Percentiles rank a stretch among this genome's conserved stretches.
phyloP scores from a whole-genome alignment of 805 yeast species.

The Candida germanica region DNA sequence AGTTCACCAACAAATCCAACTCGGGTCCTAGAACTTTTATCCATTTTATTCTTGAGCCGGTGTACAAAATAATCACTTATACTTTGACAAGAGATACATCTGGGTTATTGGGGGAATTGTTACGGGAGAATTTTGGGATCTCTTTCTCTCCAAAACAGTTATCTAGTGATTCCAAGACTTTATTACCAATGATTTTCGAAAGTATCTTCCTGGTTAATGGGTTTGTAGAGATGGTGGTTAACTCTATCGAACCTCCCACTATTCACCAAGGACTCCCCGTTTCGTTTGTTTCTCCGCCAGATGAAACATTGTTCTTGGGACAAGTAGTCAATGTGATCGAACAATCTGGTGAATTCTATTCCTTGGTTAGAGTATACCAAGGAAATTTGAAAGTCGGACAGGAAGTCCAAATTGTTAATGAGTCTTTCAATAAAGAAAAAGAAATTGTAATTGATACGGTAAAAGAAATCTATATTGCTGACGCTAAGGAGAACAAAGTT shows the following conservation, averaged over 20 bases:
- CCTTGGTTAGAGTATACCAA: constrained; percentile 58
- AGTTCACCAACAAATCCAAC: constrained; percentile 38
- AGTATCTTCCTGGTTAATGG: constrained; percentile 47
- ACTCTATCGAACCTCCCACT: background rate
- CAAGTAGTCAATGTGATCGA: constrained; percentile 52
- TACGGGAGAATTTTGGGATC: constrained; percentile 50
- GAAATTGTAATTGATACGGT: constrained; percentile 45
- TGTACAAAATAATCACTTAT: constrained; percentile 70
- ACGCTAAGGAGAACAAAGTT: constrained; percentile 69
- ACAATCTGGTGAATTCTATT: constrained; percentile 54
- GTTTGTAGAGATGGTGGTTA: constrained; percentile 37
- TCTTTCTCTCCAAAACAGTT: constrained; percentile 37
- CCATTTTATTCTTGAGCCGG: constrained; percentile 68
- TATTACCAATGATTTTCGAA: constrained; percentile 53
- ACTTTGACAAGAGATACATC: constrained; percentile 52
- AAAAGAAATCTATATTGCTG: constrained; percentile 49
- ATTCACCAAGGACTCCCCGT: background rate
- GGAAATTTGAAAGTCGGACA: constrained; percentile 55
- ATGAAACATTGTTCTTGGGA: constrained; percentile 15
- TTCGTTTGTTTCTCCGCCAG: background rate
- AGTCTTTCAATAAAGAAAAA: constrained; percentile 44
- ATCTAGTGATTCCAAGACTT: constrained; percentile 54
- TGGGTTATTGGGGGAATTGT: constrained; percentile 34
- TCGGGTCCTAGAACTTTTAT: constrained; percentile 47
- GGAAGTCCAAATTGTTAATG: constrained; percentile 55